Percentiles rank a stretch among this genome's conserved stretches.
These are phyloP conservation scores for Globisporangium paddicum DNA, from an alignment of 352 stramenopile species.

Conservation along the genomic window DNA sequence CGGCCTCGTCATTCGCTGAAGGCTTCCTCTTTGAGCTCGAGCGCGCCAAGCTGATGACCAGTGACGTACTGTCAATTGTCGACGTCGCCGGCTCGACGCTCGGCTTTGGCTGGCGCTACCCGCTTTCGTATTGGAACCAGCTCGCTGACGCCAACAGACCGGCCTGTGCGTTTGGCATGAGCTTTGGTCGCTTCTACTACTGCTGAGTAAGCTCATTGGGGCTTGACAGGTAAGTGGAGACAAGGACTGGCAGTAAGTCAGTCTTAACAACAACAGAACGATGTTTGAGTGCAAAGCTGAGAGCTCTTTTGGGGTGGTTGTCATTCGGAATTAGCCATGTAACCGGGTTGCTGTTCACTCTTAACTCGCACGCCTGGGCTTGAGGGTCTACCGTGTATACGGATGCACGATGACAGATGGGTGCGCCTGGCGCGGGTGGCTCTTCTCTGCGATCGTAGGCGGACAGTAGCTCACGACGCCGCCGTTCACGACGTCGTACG, in stretches of 20 bases:
- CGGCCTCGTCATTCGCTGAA: not conserved
- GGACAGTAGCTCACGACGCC: slow-evolving; percentile 44
- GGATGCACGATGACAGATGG: slow-evolving; percentile 63
- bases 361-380: not conserved
- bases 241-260: no score
- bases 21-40: slow-evolving; percentile 8
- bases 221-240: not conserved
- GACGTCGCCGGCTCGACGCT: not conserved
- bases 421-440: slow-evolving; percentile 55
- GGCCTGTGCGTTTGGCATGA: slow-evolving; percentile 1
- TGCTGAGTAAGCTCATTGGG: slow-evolving; percentile 1
- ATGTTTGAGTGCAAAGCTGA: not conserved
- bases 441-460: slow-evolving; percentile 64
- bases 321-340: not conserved
- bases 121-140: slow-evolving; percentile 10
- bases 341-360: not conserved
- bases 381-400: slow-evolving; percentile 39
- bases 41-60: not conserved
- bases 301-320: no score
- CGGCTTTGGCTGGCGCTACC: slow-evolving; percentile 19
- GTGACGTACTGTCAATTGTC: not conserved
- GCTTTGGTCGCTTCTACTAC: slow-evolving; percentile 9
- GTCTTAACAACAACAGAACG: not conserved
- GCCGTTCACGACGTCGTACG: slow-evolving; percentile 70
- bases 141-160: not conserved